Evolutionary conservation across 2,329 filamentous ascomycete species (phyloP).

Genomic region (Huntiella bhutanensis): DNA sequence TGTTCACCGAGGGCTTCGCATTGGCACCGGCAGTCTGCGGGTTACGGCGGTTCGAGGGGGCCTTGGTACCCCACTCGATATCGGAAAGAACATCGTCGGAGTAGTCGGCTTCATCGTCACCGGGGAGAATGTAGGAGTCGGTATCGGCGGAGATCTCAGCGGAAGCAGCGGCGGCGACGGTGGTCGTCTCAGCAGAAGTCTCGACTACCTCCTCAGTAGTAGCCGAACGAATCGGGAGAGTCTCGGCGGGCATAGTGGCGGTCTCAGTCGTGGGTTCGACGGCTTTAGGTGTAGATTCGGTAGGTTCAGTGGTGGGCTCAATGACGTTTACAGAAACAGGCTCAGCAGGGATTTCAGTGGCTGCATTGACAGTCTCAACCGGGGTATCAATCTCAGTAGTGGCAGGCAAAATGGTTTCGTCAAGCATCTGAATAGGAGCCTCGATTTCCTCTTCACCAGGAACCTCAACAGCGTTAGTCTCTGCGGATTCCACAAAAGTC

Average conservation of each 20-base stretch:
- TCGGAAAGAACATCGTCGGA: conserved; percentile 31
- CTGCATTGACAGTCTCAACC: conserved; percentile 6
- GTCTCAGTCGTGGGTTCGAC: neutral
- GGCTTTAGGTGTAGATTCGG: neutral
- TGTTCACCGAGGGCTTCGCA: conserved; percentile 56
- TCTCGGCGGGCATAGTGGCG: neutral
- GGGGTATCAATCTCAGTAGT: conserved; percentile 1
- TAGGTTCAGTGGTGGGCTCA: neutral
- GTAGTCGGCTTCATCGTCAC: conserved; percentile 34
- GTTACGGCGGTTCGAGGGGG: conserved; percentile 7
- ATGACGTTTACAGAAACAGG: neutral
- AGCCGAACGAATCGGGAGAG: neutral
- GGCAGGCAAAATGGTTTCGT: no score
- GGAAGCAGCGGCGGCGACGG: neutral
- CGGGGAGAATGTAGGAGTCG: conserved; percentile 13
- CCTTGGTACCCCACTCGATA: conserved; percentile 13
- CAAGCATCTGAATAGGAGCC: no score
- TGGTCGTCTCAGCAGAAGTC: neutral
- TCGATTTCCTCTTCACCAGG: no score
- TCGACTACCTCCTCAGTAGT: neutral
- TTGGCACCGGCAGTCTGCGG: conserved; percentile 8
- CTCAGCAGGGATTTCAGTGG: neutral
- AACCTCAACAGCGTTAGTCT: no score
- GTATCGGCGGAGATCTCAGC: conserved; percentile 10
- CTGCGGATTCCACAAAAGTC: no score